Evolutionary conservation across 2,329 filamentous ascomycete species (phyloP).

Genomic region (Aspergillus aculeatus): DNA sequence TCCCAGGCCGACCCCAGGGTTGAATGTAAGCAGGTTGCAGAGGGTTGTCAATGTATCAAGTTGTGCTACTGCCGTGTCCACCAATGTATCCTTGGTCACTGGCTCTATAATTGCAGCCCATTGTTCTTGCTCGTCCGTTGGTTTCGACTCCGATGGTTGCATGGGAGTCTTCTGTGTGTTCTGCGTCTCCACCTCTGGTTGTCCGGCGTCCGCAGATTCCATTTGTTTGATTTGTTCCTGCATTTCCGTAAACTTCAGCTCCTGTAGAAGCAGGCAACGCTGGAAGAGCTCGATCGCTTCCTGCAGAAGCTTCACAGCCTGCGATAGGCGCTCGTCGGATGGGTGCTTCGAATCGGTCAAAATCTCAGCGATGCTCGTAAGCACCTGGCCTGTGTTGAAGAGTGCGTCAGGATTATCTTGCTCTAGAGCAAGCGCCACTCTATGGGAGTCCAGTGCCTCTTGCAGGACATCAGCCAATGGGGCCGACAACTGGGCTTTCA

Average conservation of each 20-base stretch:
- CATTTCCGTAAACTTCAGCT: constrained; percentile 48
- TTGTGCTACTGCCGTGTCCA: constrained; percentile 68
- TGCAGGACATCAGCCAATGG: constrained; percentile 56
- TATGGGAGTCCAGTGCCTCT: constrained; percentile 63
- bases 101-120: constrained; percentile 68
- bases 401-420: constrained; percentile 65
- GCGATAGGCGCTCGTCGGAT: constrained; percentile 40
- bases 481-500: constrained; percentile 59
- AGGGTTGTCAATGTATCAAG: constrained; percentile 55
- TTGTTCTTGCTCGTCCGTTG: constrained; percentile 49
- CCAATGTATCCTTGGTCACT: constrained; percentile 61
- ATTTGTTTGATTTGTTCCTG: constrained; percentile 45
- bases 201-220: constrained; percentile 26
- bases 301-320: constrained; percentile 56
- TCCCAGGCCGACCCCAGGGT: constrained; percentile 47
- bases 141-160: constrained; percentile 20
- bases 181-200: constrained; percentile 15
- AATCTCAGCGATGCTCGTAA: constrained; percentile 65
- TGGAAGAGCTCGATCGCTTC: constrained; percentile 63
- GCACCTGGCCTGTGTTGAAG: constrained; percentile 70
- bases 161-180: constrained; percentile 11
- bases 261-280: constrained; percentile 54
- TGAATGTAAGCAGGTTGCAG: constrained; percentile 50
- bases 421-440: constrained; percentile 59
- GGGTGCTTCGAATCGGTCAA: constrained; percentile 54